Evolutionary conservation across 352 stramenopile species (phyloP).

Genomic region (Pythium coloratum): DNA sequence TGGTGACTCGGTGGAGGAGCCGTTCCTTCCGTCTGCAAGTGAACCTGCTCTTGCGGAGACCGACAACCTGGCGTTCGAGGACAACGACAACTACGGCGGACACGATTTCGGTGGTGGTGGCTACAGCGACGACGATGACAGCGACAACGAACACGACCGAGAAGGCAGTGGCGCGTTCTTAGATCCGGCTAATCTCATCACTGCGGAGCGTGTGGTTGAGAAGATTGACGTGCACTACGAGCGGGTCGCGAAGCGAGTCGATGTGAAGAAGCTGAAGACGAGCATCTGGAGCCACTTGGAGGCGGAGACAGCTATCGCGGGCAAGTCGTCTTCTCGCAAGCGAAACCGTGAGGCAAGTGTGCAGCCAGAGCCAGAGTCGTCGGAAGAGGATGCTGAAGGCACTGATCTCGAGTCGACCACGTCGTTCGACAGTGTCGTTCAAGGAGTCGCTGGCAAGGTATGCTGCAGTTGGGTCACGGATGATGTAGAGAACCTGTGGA

Average conservation of each 20-base stretch:
- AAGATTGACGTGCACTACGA: constrained; percentile 95
- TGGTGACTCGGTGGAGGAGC: constrained; percentile 10
- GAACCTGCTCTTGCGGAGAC: constrained; percentile 19
- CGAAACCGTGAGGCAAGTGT: not conserved
- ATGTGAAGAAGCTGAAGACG: constrained; percentile 96
- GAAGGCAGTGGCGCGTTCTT: constrained; percentile 34
- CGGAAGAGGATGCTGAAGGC: constrained; percentile 6
- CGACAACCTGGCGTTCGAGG: constrained; percentile 20
- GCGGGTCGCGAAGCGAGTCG: constrained; percentile 94
- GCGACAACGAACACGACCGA: constrained; percentile 41
- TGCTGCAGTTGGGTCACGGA: not conserved
- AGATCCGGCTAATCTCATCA: constrained; percentile 62
- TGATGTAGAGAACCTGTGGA: too few relatives aligned
- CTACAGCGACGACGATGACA: constrained; percentile 31
- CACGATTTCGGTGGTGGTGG: constrained; percentile 29
- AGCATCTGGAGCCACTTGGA: constrained; percentile 92
- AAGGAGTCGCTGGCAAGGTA: constrained; percentile 87
- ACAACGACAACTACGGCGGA: constrained; percentile 19
- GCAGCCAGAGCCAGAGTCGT: constrained; percentile 18
- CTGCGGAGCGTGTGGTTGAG: constrained; percentile 91
- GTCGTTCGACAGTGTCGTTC: constrained; percentile 91
- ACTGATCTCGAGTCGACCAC: constrained; percentile 31
- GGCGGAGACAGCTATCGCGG: constrained; percentile 37
- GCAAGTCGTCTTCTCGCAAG: constrained; percentile 18
- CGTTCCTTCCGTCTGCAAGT: constrained; percentile 23